Evolutionary conservation across 257 asterid genomes (phyloP), one percentile per base, ranked within the genome.

Genomic region (Solanum arcanum): DNA sequence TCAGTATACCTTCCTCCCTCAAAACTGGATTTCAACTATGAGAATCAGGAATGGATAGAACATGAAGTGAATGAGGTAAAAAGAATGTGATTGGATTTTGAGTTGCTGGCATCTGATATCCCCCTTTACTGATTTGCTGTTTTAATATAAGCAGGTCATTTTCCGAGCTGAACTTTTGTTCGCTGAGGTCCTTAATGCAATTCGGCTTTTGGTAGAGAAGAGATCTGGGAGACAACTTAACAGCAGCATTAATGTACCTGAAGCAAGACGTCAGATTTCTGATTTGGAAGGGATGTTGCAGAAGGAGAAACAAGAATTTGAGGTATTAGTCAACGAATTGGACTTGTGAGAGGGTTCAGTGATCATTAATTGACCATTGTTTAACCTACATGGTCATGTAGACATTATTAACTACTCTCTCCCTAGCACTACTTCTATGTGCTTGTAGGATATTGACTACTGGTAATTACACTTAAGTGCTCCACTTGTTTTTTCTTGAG

Each of bases 1-100:
- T 94, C 99, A 18, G 99, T 97, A 86, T 94, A 88, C 86, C 95
- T 97, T 87, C 99, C 99, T 90, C 99, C 99, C 33, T 35, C 95
- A 77, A 93, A 93, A 87, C 97, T 97, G 91, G 98, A 91, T 88
- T 95, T 95, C 92, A 94, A 93, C 91, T 92, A 89, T 88, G 96
- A 91, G 91, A 89, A 87, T 88, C 98, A 97, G 93, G 99, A 92
- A 91, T 97, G 98, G 99, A 86, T 95, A 88, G 93, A 92, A 88
- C 88, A 90, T 88, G 98, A 94, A 92, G 83, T 94, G 87, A 91
- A 90, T 89, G 93, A 94, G 98, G 99, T 97, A 90, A 70, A 83
- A 88, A 82, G 62, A 82, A 41, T 49, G 49, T 31, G 27, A n/a
- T 46, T 69, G 27, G 33, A 89, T 83, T 88, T 83, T 84, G 47